A percentile compares a stretch with the other conserved stretches of the same genome.
These are phyloP conservation scores for Lactarius trivialis DNA, from an alignment of 768 basidiomycete species.

Conservation along the genomic window DNA sequence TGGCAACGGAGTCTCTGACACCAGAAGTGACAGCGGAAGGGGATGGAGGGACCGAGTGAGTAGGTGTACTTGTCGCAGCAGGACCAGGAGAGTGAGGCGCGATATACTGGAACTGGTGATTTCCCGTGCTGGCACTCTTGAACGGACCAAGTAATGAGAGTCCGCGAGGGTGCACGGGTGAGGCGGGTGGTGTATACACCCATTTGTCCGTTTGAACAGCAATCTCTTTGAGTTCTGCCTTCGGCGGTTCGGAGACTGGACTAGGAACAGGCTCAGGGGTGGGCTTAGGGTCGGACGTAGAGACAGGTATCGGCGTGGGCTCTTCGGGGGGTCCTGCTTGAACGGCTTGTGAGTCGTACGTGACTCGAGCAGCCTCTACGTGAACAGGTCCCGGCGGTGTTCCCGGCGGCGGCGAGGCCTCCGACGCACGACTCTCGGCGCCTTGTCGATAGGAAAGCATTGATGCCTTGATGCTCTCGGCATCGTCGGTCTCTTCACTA, in stretches of 20 bases:
- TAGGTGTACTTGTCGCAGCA: slow-evolving; percentile 30
- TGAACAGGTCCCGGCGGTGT: slow-evolving; percentile 13
- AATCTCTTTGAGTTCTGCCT: slow-evolving; percentile 64
- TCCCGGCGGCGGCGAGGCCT: slow-evolving; percentile 10
- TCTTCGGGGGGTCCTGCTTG: slow-evolving; percentile 29
- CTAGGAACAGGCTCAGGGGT: slow-evolving; percentile 26
- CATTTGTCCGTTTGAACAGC: slow-evolving; percentile 78
- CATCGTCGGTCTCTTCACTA: slow-evolving; percentile 53
- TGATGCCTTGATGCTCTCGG: slow-evolving; percentile 66
- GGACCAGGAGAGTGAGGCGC: slow-evolving; percentile 39
- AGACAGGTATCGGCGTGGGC: neutral
- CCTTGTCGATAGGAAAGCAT: slow-evolving; percentile 31
- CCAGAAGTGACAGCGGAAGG: slow-evolving; percentile 40
- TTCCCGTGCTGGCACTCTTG: slow-evolving; percentile 51
- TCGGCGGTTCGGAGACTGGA: slow-evolving; percentile 34
- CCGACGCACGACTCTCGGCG: slow-evolving; percentile 7
- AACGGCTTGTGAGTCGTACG: slow-evolving; percentile 48
- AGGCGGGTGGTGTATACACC: slow-evolving; percentile 37
- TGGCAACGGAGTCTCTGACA: slow-evolving; percentile 47
- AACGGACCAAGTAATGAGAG: slow-evolving; percentile 32
- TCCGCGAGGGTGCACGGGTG: slow-evolving; percentile 30
- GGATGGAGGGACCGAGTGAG: slow-evolving; percentile 34
- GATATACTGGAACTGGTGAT: slow-evolving; percentile 65
- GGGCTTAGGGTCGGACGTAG: neutral
- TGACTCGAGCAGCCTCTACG: slow-evolving; percentile 27